Evolutionary conservation across 495 filamentous ascomycete species (phyloP), one percentile per base, ranked within the genome.

Genomic region (Lasiosphaeria ovina): DNA sequence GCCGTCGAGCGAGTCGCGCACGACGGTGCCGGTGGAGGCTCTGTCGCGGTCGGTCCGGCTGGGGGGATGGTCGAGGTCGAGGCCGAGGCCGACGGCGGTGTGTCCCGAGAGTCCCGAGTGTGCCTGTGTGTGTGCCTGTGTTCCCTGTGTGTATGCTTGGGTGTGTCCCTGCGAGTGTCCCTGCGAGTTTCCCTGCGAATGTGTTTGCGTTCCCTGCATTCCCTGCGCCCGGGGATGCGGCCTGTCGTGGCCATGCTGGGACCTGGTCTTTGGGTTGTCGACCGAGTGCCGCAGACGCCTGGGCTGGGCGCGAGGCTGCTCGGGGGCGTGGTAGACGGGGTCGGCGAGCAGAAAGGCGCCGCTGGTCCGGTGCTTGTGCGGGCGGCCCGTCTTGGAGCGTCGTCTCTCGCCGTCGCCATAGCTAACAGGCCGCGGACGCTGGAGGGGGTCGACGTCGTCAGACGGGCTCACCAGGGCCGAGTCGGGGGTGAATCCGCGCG

Each of bases 341-440:
- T 78, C 77, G 16, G 74, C 58, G 12, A 81, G 77, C 50, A 81
- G 73, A 57, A 81, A 81, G 9, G 71, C 76, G 34, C 78, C 74
- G 63, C 69, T 73, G 12, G 77, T 67, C 16, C 77, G 69, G 36
- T 73, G 69, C 62, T 76, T 80, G 56, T 78, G 71, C 54, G 71
- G 36, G 51, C 73, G 72, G 47, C 61, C 57, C 24, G 54, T 53
- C 45, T 35, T 62, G 4, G 63, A 66, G 53, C 67, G 73, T 38
- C 70, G 66, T 16, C 58, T 65, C 31, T 57, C 54, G 49, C 65
- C 66, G 35, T 63, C 53, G 42, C 62, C 62, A 24, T 67, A 59
- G 0, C 61, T 63, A 38, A 66, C 62, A 0, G 52, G 45, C 34
- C 58, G 65, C 59, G 63, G 57, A 12, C 57, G 60, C 42, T 57